Evolutionary conservation across 257 asterid genomes (phyloP).

Genomic region (Datura wrightii): DNA sequence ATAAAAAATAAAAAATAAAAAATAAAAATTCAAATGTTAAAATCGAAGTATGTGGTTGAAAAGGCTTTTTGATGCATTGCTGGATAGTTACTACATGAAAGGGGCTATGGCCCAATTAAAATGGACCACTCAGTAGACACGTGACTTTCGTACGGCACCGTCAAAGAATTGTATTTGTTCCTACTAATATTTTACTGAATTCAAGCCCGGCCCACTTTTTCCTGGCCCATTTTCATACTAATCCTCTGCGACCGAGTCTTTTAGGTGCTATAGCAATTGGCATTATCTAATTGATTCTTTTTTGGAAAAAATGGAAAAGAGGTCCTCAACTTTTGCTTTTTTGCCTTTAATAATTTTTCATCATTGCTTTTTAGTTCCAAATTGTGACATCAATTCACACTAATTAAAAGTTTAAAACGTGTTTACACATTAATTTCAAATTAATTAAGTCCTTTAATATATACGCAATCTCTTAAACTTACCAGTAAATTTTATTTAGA

Average conservation of each 20-base stretch:
- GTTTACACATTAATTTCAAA: conserved; percentile 18
- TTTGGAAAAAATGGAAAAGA: neutral
- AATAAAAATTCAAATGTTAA: neutral
- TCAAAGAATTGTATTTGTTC: conserved; percentile 1
- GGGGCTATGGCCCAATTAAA: conserved; percentile 21
- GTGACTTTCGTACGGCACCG: conserved; percentile 28
- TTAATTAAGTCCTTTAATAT: neutral
- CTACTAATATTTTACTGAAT: neutral
- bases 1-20: too few relatives aligned
- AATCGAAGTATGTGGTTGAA: neutral
- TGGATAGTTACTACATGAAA: conserved; percentile 6
- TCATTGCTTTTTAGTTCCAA: neutral
- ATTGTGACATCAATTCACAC: conserved; percentile 18
- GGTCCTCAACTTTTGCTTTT: neutral
- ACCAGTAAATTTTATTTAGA: too few relatives aligned
- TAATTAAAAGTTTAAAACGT: neutral
- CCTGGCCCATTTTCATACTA: conserved; percentile 4
- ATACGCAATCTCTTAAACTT: too few relatives aligned
- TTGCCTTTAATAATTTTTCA: neutral
- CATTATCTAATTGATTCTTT: neutral
- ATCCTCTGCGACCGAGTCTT: neutral
- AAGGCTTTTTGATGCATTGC: neutral
- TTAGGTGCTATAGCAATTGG: neutral
- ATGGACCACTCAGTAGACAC: neutral
- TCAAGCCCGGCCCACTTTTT: conserved; percentile 15